These are phyloP conservation scores for Arthrocladium fulminans DNA, from an alignment of 2,329 filamentous ascomycete genomes.

Conservation along the genomic window DNA sequence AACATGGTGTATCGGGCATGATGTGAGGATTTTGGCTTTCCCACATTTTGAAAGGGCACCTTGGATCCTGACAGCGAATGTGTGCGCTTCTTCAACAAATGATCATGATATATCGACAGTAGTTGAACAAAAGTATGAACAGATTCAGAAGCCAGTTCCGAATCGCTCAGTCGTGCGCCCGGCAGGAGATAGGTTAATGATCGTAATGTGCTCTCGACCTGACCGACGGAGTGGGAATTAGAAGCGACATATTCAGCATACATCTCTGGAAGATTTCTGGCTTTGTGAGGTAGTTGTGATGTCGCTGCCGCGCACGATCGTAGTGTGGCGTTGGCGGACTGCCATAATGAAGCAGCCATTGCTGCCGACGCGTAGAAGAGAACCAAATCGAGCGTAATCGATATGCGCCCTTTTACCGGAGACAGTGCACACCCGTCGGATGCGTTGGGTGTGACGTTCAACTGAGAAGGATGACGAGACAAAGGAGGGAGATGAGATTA, in stretches of 20 bases:
- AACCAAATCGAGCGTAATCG: background rate
- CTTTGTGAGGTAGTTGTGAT: slow-evolving; percentile 14
- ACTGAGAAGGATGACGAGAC: background rate
- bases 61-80: slow-evolving; percentile 60
- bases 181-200: slow-evolving; percentile 95
- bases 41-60: slow-evolving; percentile 31
- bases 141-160: slow-evolving; percentile 87
- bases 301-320: slow-evolving; percentile 17
- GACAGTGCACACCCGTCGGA: background rate
- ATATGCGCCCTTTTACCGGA: background rate
- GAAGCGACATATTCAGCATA: slow-evolving; percentile 90
- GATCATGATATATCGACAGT: slow-evolving; percentile 17
- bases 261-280: slow-evolving; percentile 18
- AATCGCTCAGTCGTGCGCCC: slow-evolving; percentile 55
- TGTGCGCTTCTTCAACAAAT: slow-evolving; percentile 21
- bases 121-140: slow-evolving; percentile 31
- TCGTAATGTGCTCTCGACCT: slow-evolving; percentile 86
- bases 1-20: slow-evolving; percentile 57
- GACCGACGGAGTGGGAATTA: slow-evolving; percentile 85
- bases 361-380: background rate
- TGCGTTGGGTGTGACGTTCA: background rate
- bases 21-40: slow-evolving; percentile 41
- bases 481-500: background rate
- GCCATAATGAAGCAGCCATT: slow-evolving; percentile 19
- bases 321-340: slow-evolving; percentile 15